These are phyloP conservation scores for Penstemon davidsonii DNA, from an alignment of 257 asterid species.

Conservation along the genomic window DNA sequence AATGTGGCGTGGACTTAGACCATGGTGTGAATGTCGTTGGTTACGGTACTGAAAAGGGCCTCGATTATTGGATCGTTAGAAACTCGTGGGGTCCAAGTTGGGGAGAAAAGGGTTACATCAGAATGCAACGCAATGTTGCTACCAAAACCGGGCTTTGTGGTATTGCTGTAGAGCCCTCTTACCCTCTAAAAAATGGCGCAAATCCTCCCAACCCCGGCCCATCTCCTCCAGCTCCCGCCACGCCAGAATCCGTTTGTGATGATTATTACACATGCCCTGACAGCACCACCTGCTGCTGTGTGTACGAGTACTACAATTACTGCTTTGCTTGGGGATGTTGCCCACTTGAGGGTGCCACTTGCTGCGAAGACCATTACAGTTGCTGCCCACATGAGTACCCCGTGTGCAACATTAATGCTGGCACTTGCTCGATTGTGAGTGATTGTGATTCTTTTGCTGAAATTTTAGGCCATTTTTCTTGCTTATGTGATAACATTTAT, in stretches of 20 bases:
- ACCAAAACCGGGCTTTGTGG: constrained; percentile 59
- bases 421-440: constrained; percentile 74
- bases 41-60: constrained; percentile 54
- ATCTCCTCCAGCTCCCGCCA: constrained; percentile 69
- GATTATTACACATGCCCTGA: constrained; percentile 47
- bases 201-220: constrained; percentile 80
- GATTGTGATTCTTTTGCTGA: too few species aligned
- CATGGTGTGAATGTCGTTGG: constrained; percentile 85
- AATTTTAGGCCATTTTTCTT: neutral
- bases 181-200: constrained; percentile 58
- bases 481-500: neutral
- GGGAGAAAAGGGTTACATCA: constrained; percentile 79
- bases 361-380: constrained; percentile 75
- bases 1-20: constrained; percentile 57
- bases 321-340: constrained; percentile 90
- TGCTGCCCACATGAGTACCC: constrained; percentile 91
- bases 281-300: constrained; percentile 73
- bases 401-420: constrained; percentile 58
- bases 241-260: constrained; percentile 57
- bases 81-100: constrained; percentile 78
- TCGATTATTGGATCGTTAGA: constrained; percentile 72
- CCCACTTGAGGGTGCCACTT: constrained; percentile 71
- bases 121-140: constrained; percentile 63
- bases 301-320: constrained; percentile 33
- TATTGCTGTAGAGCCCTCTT: constrained; percentile 68